Evolutionary conservation across 2,329 filamentous ascomycete species (phyloP).

Genomic region (Fusarium subglutinans): DNA sequence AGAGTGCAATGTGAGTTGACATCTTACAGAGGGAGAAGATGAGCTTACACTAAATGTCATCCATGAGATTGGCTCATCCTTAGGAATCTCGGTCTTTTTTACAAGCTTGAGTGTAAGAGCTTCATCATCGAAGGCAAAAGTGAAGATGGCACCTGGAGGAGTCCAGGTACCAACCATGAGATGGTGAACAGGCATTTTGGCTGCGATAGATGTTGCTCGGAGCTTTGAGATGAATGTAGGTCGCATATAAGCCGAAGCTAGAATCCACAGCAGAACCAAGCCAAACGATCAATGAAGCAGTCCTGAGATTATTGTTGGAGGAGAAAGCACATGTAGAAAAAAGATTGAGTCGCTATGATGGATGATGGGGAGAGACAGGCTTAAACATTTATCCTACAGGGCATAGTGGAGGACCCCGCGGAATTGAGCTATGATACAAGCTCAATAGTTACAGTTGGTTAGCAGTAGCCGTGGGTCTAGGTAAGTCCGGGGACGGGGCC

Average conservation of each 20-base stretch:
- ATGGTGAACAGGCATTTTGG: slow-evolving; percentile 80
- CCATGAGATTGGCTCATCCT: slow-evolving; percentile 91
- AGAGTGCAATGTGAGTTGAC: neutral
- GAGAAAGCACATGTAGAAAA: neutral
- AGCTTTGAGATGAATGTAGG: slow-evolving; percentile 19
- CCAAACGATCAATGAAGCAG: neutral
- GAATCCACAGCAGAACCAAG: neutral
- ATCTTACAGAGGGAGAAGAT: neutral
- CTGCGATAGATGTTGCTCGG: slow-evolving; percentile 20
- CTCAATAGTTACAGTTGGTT: neutral
- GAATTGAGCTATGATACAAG: slow-evolving; percentile 11
- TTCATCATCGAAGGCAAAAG: slow-evolving; percentile 87
- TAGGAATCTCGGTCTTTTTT: slow-evolving; percentile 82
- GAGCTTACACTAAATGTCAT: slow-evolving; percentile 86
- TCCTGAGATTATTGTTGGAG: neutral
- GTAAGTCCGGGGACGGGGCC: slow-evolving; percentile 3
- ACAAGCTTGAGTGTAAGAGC: slow-evolving; percentile 76
- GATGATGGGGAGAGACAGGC: slow-evolving; percentile 25
- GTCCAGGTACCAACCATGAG: slow-evolving; percentile 95
- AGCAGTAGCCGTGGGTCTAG: slow-evolving; percentile 12
- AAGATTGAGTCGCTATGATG: slow-evolving; percentile 6
- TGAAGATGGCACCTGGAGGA: slow-evolving; percentile 88
- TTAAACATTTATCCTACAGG: slow-evolving; percentile 42
- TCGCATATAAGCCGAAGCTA: slow-evolving; percentile 2
- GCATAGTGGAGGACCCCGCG: slow-evolving; percentile 23